Conservation (phyloP, 805 yeast species). For the Kuraishia capsulata region DNA sequence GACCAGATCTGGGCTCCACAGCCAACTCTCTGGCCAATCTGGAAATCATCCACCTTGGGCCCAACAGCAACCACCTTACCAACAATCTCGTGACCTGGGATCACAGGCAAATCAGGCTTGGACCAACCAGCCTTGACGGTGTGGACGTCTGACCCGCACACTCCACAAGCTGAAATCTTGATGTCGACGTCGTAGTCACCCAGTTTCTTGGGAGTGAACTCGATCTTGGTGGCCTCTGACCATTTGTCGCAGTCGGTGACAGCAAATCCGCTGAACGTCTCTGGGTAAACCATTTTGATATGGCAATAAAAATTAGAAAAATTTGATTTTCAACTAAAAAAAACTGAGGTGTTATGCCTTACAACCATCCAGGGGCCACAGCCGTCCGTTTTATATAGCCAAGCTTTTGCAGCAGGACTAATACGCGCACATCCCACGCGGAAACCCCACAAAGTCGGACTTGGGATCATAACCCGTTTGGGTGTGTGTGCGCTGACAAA, state of each 20-base stretch:
- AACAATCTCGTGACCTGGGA: constrained; percentile 57
- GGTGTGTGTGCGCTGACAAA: too few relatives aligned
- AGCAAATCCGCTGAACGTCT: constrained; percentile 29
- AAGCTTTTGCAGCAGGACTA: too few relatives aligned
- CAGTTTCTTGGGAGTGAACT: constrained; percentile 26
- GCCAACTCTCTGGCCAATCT: constrained; percentile 71
- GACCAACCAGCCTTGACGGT: constrained; percentile 43
- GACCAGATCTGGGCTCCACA: constrained; percentile 63
- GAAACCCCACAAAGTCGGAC: too few relatives aligned
- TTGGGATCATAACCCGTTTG: too few relatives aligned
- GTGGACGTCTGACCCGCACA: constrained; percentile 58
- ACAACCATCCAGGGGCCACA: too few relatives aligned
- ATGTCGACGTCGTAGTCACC: constrained; percentile 24
- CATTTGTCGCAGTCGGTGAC: constrained; percentile 24
- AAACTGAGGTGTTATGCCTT: too few relatives aligned
- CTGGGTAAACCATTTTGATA: constrained; percentile 23
- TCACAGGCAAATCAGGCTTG: constrained; percentile 19
- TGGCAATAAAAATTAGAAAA: too few relatives aligned
- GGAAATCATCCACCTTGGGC: constrained; percentile 36
- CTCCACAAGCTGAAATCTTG: constrained; percentile 33
- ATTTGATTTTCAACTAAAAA: too few relatives aligned
- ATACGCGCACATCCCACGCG: too few relatives aligned
- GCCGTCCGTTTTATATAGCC: too few relatives aligned
- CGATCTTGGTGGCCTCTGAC: constrained; percentile 19
- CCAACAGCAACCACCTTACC: constrained; percentile 57